Conservation (phyloP, 371 early-diverging fungal genomes). For the Mortierella sp. region DNA sequence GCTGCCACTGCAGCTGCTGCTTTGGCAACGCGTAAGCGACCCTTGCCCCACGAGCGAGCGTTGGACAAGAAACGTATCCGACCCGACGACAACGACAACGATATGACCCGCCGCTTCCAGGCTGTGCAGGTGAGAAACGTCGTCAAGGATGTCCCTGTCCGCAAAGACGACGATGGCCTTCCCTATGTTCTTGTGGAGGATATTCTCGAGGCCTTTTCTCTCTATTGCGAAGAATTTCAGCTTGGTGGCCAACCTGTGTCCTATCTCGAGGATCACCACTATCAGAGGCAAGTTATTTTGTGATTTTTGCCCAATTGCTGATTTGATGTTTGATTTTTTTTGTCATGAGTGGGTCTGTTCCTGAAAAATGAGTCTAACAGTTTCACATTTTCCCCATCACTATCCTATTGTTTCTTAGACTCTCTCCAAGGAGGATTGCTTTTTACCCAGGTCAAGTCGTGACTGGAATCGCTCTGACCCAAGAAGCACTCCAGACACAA, state of each 20-base stretch:
- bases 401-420: neutral
- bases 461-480: too few species aligned
- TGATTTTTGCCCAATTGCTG: too few species aligned
- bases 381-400: neutral
- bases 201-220: slow-evolving; percentile 29
- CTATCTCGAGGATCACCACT: slow-evolving; percentile 31
- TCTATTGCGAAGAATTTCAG: slow-evolving; percentile 20
- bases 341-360: neutral
- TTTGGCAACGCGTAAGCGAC: neutral
- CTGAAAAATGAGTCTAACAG: neutral
- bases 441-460: neutral
- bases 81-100: neutral
- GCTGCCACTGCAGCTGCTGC: too few species aligned
- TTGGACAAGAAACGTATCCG: slow-evolving; percentile 4
- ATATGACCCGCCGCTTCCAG: slow-evolving; percentile 18
- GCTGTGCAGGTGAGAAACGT: slow-evolving; percentile 23
- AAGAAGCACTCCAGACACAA: too few species aligned
- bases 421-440: slow-evolving; percentile 1
- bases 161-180: slow-evolving; percentile 15
- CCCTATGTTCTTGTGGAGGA: slow-evolving; percentile 35
- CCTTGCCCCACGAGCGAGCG: neutral
- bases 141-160: slow-evolving; percentile 30
- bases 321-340: neutral
- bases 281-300: slow-evolving; percentile 14
- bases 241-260: slow-evolving; percentile 36